A percentile compares a stretch with the other conserved stretches of the same genome.
phyloP scores from a whole-genome alignment of 2,329 filamentous ascomycete species.

The Blastomyces parvus region DNA sequence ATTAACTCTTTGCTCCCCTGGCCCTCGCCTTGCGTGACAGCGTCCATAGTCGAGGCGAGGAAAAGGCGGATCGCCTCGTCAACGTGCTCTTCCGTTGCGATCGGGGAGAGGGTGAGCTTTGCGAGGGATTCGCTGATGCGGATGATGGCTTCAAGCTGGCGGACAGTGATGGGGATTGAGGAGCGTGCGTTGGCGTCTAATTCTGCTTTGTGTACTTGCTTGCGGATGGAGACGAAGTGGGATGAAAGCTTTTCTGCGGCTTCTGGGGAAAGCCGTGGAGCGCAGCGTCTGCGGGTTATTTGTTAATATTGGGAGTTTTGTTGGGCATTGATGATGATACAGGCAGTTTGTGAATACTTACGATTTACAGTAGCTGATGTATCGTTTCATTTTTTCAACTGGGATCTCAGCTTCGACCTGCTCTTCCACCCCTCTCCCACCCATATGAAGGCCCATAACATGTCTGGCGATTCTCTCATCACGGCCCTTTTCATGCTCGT shows the following conservation, averaged over 20 bases:
- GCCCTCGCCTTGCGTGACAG: conserved; percentile 79
- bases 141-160: conserved; percentile 92
- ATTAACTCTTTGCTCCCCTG: conserved; percentile 80
- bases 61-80: conserved; percentile 97
- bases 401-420: conserved; percentile 78
- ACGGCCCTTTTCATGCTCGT: conserved; percentile 80
- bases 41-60: conserved; percentile 95
- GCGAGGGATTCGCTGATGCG: conserved; percentile 94
- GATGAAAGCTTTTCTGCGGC: conserved; percentile 93
- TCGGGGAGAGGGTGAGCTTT: conserved; percentile 74
- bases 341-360: conserved; percentile 40
- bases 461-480: conserved; percentile 93
- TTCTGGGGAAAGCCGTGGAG: conserved; percentile 78
- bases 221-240: conserved; percentile 92
- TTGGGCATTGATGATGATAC: conserved; percentile 14
- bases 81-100: conserved; percentile 84
- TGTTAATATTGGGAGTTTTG: conserved; percentile 24
- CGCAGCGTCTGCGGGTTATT: conserved; percentile 59
- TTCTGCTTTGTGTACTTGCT: conserved; percentile 86
- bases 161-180: conserved; percentile 93
- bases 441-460: conserved; percentile 97
- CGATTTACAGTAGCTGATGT: conserved; percentile 95
- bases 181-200: conserved; percentile 81
- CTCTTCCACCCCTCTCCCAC: conserved; percentile 71
- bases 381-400: conserved; percentile 94